phyloP scores from a whole-genome alignment of 306 rosid genomes.

The Glycine latifolia region DNA sequence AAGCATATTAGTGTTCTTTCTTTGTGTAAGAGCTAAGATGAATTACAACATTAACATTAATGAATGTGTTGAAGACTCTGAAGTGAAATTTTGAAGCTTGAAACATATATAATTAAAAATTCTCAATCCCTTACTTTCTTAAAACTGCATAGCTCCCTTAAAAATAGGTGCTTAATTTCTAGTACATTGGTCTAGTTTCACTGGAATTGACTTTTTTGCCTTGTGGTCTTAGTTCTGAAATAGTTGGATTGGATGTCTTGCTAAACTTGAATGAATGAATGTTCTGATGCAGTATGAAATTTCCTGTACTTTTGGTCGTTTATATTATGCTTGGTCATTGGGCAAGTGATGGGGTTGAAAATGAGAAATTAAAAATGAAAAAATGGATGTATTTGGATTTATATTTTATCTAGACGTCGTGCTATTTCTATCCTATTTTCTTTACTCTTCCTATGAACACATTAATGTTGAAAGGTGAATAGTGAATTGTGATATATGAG shows the following conservation, averaged over 20 bases:
- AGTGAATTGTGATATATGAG: neutral
- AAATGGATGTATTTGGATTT: constrained; percentile 22
- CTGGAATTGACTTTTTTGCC: constrained; percentile 30
- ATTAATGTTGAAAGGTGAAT: neutral
- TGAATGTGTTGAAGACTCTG: neutral
- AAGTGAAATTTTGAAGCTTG: constrained; percentile 15
- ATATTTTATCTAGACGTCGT: constrained; percentile 10
- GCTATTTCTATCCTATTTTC: constrained; percentile 13
- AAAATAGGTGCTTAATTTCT: neutral
- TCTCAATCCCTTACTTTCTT: neutral
- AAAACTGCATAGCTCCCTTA: neutral
- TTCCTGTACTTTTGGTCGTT: constrained; percentile 6
- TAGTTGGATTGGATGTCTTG: neutral
- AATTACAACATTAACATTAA: neutral
- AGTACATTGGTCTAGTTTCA: neutral
- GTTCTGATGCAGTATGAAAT: neutral
- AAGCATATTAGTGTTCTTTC: neutral
- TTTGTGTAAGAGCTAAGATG: neutral
- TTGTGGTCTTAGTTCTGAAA: neutral
- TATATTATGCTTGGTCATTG: constrained; percentile 10
- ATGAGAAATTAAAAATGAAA: constrained; percentile 4
- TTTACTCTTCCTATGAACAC: neutral
- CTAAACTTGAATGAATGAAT: constrained; percentile 2
- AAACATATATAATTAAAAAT: constrained; percentile 8
- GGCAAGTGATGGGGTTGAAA: constrained; percentile 28